These are phyloP conservation scores for Microsporum audouinii DNA, from an alignment of 2,329 filamentous ascomycete species.

Conservation along the genomic window DNA sequence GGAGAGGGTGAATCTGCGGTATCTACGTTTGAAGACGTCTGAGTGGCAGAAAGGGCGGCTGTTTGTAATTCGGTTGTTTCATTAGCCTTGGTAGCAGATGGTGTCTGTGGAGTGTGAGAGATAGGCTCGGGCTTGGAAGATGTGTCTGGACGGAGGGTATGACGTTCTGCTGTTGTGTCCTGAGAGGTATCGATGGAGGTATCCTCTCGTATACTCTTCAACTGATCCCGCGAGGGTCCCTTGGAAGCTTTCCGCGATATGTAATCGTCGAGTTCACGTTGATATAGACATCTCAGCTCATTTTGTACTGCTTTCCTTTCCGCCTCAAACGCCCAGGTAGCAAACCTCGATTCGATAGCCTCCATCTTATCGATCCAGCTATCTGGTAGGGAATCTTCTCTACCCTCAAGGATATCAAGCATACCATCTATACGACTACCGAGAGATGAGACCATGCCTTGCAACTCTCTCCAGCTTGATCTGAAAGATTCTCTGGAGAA, in stretches of 20 bases:
- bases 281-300: slow-evolving; percentile 30
- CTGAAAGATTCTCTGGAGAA: slow-evolving; percentile 32
- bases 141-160: not conserved
- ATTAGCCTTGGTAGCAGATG: not conserved
- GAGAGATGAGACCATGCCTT: slow-evolving; percentile 56
- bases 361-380: slow-evolving; percentile 83
- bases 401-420: slow-evolving; percentile 75
- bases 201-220: too few relatives aligned
- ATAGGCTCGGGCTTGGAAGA: not conserved
- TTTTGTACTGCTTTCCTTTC: slow-evolving; percentile 61
- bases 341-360: slow-evolving; percentile 61
- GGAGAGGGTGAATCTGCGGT: not conserved
- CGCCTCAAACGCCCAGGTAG: slow-evolving; percentile 67
- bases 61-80: not conserved
- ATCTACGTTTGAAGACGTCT: not conserved
- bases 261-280: not conserved
- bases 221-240: not conserved
- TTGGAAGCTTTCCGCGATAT: not conserved
- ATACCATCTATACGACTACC: slow-evolving; percentile 70
- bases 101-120: not conserved
- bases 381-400: slow-evolving; percentile 72
- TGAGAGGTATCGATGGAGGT: not conserved
- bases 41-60: too few relatives aligned
- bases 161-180: not conserved
- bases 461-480: slow-evolving; percentile 44